A percentile compares a stretch with the other conserved stretches of the same genome.
phyloP scores from a whole-genome alignment of 768 basidiomycete species.

The Boletus vermiculosoides region DNA sequence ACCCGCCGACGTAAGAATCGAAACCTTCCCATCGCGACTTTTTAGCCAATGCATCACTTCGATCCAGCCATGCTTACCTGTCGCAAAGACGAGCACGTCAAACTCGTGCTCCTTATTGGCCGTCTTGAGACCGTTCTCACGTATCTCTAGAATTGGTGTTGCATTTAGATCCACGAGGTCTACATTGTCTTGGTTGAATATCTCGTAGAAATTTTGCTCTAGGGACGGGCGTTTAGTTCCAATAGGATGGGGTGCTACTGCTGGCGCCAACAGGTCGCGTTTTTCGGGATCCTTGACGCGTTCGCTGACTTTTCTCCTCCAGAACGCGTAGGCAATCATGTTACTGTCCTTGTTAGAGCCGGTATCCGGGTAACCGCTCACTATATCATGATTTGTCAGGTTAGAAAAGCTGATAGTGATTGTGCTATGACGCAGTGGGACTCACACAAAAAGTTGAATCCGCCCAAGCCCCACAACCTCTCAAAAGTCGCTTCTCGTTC shows the following conservation, averaged over 20 bases:
- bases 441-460: conserved; percentile 8
- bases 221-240: conserved; percentile 5
- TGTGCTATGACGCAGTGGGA: neutral
- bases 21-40: conserved; percentile 4
- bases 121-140: conserved; percentile 8
- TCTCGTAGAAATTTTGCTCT: conserved; percentile 15
- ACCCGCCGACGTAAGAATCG: conserved; percentile 4
- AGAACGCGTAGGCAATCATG: conserved; percentile 5
- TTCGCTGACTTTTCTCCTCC: conserved; percentile 16
- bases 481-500: conserved; percentile 12
- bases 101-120: conserved; percentile 4
- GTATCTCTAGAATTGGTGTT: conserved; percentile 10
- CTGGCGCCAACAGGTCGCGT: conserved; percentile 14
- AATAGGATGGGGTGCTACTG: conserved; percentile 9
- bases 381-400: neutral
- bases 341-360: neutral
- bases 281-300: conserved; percentile 13
- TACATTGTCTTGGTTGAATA: conserved; percentile 17
- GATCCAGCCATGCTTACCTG: neutral
- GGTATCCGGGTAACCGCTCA: conserved; percentile 6
- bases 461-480: conserved; percentile 7
- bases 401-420: neutral
- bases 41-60: neutral
- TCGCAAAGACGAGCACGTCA: conserved; percentile 18
- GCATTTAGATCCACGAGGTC: conserved; percentile 12